phyloP scores from a whole-genome alignment of 108 stramenopile species.

The Skeletonema potamos region DNA sequence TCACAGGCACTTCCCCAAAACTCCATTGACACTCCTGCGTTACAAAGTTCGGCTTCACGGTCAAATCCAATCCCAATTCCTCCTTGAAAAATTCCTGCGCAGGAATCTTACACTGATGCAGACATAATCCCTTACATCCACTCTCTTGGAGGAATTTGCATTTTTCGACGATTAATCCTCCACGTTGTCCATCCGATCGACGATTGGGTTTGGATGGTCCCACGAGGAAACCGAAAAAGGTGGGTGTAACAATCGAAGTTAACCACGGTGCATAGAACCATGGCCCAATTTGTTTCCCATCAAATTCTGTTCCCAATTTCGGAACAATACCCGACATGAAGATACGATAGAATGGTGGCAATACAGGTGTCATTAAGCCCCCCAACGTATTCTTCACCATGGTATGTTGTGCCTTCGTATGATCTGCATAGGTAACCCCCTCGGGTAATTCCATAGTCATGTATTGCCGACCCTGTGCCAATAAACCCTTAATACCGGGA shows the following conservation, averaged over 20 bases:
- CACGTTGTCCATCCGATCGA: constrained; percentile 77
- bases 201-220: constrained; percentile 83
- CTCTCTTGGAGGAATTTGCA: constrained; percentile 91
- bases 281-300: constrained; percentile 76
- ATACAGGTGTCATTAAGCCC: constrained; percentile 85
- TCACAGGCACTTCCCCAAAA: constrained; percentile 79
- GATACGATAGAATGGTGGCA: constrained; percentile 89
- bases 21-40: constrained; percentile 94
- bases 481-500: constrained; percentile 69
- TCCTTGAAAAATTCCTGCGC: constrained; percentile 87
- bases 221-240: constrained; percentile 86
- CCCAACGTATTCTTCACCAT: constrained; percentile 79
- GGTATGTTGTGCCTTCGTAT: constrained; percentile 67
- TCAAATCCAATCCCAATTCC: constrained; percentile 76
- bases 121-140: constrained; percentile 88
- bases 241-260: constrained; percentile 87
- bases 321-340: constrained; percentile 91
- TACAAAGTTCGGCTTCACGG: constrained; percentile 84
- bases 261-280: constrained; percentile 87
- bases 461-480: constrained; percentile 81
- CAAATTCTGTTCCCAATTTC: constrained; percentile 55
- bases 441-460: constrained; percentile 63
- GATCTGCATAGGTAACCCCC: constrained; percentile 48
- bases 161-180: constrained; percentile 90
- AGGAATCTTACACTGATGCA: constrained; percentile 89